These are phyloP conservation scores for Pelargonium fulgidum DNA, from an alignment of 441 rosid genomes.

Conservation along the genomic window DNA sequence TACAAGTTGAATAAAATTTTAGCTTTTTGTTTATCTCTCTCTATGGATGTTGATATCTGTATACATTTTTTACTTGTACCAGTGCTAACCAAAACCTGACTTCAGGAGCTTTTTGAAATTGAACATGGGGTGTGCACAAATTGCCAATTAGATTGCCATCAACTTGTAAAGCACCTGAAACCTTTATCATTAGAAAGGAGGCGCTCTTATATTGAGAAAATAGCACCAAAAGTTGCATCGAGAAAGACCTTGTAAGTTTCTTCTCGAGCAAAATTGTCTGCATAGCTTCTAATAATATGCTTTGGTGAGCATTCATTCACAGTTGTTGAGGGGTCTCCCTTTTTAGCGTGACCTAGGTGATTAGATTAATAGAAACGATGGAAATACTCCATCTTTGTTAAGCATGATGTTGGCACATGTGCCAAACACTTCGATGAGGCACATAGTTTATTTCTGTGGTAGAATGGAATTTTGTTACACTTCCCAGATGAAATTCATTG, in stretches of 20 bases:
- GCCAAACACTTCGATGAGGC: not conserved
- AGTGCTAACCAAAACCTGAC: not conserved
- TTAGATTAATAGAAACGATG: not conserved
- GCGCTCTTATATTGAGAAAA: constrained; percentile 42
- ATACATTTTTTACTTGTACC: not conserved
- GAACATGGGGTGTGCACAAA: constrained; percentile 80
- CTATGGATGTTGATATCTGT: constrained; percentile 4
- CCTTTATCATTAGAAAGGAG: constrained; percentile 69
- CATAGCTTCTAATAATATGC: not conserved
- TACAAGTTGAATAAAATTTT: constrained; percentile 11
- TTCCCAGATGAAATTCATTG: constrained; percentile 4
- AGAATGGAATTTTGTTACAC: not conserved
- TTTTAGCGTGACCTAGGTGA: no score
- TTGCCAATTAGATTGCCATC: constrained; percentile 83
- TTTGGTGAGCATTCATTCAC: not conserved
- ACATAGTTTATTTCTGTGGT: not conserved
- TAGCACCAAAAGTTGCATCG: constrained; percentile 62
- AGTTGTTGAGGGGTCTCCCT: constrained; percentile 6
- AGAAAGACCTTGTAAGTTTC: constrained; percentile 59
- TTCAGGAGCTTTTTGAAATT: constrained; percentile 78
- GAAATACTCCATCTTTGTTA: not conserved
- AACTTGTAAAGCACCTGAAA: constrained; percentile 57
- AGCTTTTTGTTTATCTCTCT: not conserved
- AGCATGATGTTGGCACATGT: not conserved
- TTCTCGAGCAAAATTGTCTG: constrained; percentile 8